Evolutionary conservation across 306 rosid genomes (phyloP), one percentile per base, ranked within the genome.

Genomic region (Prunus dulcis): DNA sequence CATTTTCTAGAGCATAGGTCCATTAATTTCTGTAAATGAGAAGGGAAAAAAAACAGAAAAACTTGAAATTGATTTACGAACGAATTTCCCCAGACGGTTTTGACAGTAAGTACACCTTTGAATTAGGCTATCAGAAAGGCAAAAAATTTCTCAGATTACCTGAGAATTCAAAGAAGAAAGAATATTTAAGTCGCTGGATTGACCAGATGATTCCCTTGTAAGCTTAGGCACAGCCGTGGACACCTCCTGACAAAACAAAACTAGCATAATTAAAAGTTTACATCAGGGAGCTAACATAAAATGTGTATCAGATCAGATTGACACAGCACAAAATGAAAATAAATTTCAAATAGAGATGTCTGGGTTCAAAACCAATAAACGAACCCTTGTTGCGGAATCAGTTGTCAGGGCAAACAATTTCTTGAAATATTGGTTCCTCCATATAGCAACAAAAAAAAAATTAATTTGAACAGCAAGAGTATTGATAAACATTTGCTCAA

Each of bases 161-260:
- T 94, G 98, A 86, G 96, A 92, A 82, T 94, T 94, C 86, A 94
- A 87, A 71, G 98, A 94, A 72, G 97, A 94, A 72, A 94, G 97
- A 87, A 94, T 90, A 84, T 88, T 87, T 84, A 94, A 89, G 91
- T 94, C 98, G 30, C 96, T 91, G 91, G 78, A 94, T 56, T 90
- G 98, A 41, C 92, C 74, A 80, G 98, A 90, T 75, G 85, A 86
- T 83, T 94, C 96, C 85, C 90, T 89, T 60, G 91, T 81, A 68
- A 90, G 86, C 90, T 89, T 94, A 20, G 96, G 88, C 80, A 89
- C 95, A 8, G 91, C 82, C 45, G 95, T 87, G 56, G 98, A 92
- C 64, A 90, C 91, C 88, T 94, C 97, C 98, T 94, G 86, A 81
- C 82, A 77, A 78, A 75, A 75, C 81, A 81, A 77, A 72, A 78